Conservation (phyloP, 2,329 filamentous ascomycete species). For the Paraphaeosphaeria minitans region DNA sequence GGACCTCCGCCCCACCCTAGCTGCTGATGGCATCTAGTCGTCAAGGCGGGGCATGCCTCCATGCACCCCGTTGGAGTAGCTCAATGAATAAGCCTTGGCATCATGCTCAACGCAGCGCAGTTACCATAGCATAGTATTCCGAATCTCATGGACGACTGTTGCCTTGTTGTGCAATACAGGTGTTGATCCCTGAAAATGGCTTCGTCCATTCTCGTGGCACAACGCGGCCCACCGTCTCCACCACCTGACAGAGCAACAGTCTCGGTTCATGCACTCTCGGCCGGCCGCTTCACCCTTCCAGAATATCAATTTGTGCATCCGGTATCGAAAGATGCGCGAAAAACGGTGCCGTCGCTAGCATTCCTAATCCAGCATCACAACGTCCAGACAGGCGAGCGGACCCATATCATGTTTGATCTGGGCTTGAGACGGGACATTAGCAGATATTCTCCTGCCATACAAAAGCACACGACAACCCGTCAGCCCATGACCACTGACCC, state of each 20-base stretch:
- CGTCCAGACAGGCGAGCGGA: constrained; percentile 38
- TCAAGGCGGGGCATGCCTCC: constrained; percentile 6
- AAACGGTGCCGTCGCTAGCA: constrained; percentile 59
- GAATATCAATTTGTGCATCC: constrained; percentile 56
- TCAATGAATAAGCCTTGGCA: constrained; percentile 1
- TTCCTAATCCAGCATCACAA: constrained; percentile 60
- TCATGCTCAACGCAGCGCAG: background rate
- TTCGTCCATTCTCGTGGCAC: constrained; percentile 15
- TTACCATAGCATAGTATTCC: background rate
- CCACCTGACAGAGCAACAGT: constrained; percentile 28
- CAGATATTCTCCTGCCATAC: constrained; percentile 53
- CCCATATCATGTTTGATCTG: constrained; percentile 59
- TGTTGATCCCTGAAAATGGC: constrained; percentile 12
- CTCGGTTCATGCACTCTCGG: constrained; percentile 46
- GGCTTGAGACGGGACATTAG: constrained; percentile 55
- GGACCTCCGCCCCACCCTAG: constrained; percentile 13
- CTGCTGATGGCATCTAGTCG: background rate
- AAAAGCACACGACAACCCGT: constrained; percentile 54
- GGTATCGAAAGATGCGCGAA: constrained; percentile 50
- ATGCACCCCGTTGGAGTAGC: background rate
- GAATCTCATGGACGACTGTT: background rate
- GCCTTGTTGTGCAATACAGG: background rate
- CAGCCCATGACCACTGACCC: constrained; percentile 51
- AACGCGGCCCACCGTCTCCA: constrained; percentile 19
- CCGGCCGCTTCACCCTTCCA: constrained; percentile 53